Evolutionary conservation across 108 stramenopile species (phyloP).

Genomic region (Aurantiochytrium sp.): DNA sequence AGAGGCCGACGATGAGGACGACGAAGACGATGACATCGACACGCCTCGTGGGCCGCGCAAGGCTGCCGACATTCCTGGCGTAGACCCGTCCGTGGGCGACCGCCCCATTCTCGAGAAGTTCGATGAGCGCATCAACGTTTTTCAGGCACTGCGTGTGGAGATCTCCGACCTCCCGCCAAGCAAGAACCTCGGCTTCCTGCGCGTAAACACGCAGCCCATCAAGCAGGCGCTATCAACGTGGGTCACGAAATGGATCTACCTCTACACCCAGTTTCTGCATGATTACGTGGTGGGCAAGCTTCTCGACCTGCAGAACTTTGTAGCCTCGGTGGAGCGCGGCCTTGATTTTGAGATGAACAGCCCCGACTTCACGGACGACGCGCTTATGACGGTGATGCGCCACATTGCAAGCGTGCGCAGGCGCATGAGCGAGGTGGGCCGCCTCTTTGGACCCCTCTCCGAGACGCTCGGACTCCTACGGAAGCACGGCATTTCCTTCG

Average conservation of each 20-base stretch:
- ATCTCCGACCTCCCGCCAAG: conserved; percentile 33
- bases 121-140: conserved; percentile 42
- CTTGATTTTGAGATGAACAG: conserved; percentile 31
- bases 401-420: conserved; percentile 43
- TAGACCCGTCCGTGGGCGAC: neutral
- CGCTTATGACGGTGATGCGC: conserved; percentile 44
- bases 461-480: conserved; percentile 43
- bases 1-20: conserved; percentile 6
- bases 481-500: conserved; percentile 39
- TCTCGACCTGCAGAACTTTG: conserved; percentile 36
- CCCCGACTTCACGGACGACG: conserved; percentile 18
- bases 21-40: neutral
- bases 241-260: conserved; percentile 52
- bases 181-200: conserved; percentile 45
- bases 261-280: conserved; percentile 47
- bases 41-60: neutral
- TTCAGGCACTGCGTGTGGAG: conserved; percentile 37
- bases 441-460: conserved; percentile 34
- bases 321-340: conserved; percentile 39
- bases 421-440: conserved; percentile 36
- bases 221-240: conserved; percentile 53
- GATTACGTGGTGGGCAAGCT: conserved; percentile 26
- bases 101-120: conserved; percentile 39
- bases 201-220: conserved; percentile 47
- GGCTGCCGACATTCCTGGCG: neutral